phyloP scores from a whole-genome alignment of 345 rosid species.

The Eucalyptus polybractea region DNA sequence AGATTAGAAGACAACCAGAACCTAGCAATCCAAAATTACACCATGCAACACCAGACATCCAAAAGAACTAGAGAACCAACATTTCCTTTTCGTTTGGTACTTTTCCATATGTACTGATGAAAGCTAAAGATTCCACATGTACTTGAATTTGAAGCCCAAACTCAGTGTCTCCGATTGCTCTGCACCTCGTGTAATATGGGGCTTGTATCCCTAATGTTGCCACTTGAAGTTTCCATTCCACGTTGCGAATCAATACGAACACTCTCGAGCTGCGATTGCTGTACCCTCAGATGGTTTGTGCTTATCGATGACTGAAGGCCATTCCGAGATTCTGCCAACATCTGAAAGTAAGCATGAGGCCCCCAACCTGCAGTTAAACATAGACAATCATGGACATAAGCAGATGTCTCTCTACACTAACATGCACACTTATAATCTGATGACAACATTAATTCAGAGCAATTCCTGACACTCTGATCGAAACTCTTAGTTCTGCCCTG shows the following conservation, averaged over 20 bases:
- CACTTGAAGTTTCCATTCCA: constrained; percentile 12
- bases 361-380: constrained; percentile 69
- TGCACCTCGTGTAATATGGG: constrained; percentile 19
- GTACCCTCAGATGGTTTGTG: constrained; percentile 10
- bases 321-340: constrained; percentile 57
- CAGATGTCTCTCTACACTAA: not conserved
- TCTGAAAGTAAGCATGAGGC: constrained; percentile 85
- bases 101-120: not conserved
- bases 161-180: constrained; percentile 1
- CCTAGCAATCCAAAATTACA: not conserved
- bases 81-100: not conserved
- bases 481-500: not conserved
- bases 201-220: constrained; percentile 15
- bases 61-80: not conserved
- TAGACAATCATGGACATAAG: not conserved
- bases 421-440: not conserved
- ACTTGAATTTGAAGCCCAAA: not conserved
- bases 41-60: not conserved
- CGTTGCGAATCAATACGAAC: constrained; percentile 37
- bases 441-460: not conserved
- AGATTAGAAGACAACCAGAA: not conserved
- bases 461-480: not conserved
- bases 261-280: constrained; percentile 31
- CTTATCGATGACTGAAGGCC: constrained; percentile 3
- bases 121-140: not conserved